A percentile compares a stretch with the other conserved stretches of the same genome.
phyloP scores from a whole-genome alignment of 2,329 filamentous ascomycete genomes.

The Pseudogymnoascus sp. region DNA sequence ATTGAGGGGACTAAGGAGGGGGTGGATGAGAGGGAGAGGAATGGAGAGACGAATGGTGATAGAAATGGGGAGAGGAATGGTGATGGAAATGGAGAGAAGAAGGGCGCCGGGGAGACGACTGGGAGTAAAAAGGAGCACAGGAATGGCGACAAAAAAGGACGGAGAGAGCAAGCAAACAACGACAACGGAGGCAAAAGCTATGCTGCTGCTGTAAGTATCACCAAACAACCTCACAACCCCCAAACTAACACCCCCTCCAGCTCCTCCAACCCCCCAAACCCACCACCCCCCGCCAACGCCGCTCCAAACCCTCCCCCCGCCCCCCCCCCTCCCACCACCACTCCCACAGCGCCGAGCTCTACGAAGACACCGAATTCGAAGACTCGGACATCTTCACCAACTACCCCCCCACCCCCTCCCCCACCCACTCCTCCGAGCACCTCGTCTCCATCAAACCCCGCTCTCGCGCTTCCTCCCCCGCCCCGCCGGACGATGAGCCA shows the following conservation, averaged over 20 bases:
- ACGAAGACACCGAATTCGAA: background rate
- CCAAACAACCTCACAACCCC: no score
- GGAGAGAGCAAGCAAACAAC: background rate
- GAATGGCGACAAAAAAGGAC: slow-evolving; percentile 6
- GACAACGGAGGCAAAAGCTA: background rate
- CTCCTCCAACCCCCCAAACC: background rate
- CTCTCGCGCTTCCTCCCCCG: background rate
- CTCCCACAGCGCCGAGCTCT: background rate
- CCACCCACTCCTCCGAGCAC: background rate
- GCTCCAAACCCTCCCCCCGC: background rate
- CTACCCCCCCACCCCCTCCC: background rate
- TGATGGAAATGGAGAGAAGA: background rate
- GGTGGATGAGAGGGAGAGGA: background rate
- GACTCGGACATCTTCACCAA: background rate
- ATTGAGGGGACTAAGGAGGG: background rate
- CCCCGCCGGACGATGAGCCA: background rate
- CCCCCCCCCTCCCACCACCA: background rate
- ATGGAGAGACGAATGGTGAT: background rate
- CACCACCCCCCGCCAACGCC: background rate
- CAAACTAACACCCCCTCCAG: background rate
- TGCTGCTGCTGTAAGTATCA: no score
- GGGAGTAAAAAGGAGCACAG: background rate
- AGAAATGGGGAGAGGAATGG: background rate
- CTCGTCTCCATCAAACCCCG: background rate
- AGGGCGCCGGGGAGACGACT: background rate